phyloP scores from a whole-genome alignment of 257 asterid species.

The Solanum dulcamara region DNA sequence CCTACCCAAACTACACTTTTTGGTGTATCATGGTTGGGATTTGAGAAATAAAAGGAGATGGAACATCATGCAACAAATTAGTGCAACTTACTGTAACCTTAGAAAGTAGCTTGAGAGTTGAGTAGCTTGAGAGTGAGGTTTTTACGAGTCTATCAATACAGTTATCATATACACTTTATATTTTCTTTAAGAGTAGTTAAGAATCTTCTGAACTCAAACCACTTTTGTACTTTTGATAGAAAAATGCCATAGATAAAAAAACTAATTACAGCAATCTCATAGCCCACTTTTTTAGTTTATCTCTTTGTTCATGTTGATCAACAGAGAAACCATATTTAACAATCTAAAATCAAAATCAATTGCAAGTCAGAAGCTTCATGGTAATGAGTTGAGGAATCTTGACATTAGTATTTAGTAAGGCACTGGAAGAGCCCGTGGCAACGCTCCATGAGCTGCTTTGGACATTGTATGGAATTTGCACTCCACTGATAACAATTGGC shows the following conservation, averaged over 20 bases:
- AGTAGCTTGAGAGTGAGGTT: too few species aligned
- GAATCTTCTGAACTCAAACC: too few species aligned
- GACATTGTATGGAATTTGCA: slow-evolving; percentile 9
- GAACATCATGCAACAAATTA: too few species aligned
- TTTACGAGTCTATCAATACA: too few species aligned
- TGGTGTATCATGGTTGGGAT: too few species aligned
- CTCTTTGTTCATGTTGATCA: neutral
- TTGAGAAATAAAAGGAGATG: too few species aligned
- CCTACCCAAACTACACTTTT: too few species aligned
- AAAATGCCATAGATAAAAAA: neutral
- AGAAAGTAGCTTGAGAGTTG: too few species aligned
- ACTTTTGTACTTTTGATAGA: neutral
- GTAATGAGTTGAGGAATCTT: neutral
- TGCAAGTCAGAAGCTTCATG: neutral
- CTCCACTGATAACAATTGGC: slow-evolving; percentile 6
- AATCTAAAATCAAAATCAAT: neutral
- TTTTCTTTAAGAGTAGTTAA: too few species aligned
- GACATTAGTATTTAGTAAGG: slow-evolving; percentile 10
- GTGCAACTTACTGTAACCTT: too few species aligned
- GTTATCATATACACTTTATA: too few species aligned
- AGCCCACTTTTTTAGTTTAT: neutral
- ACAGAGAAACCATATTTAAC: neutral
- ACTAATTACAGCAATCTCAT: neutral
- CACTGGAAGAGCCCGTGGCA: slow-evolving; percentile 11
- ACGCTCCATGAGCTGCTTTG: neutral